Conservation (phyloP, 495 filamentous ascomycete species). For the Aspergillus nidulans region DNA sequence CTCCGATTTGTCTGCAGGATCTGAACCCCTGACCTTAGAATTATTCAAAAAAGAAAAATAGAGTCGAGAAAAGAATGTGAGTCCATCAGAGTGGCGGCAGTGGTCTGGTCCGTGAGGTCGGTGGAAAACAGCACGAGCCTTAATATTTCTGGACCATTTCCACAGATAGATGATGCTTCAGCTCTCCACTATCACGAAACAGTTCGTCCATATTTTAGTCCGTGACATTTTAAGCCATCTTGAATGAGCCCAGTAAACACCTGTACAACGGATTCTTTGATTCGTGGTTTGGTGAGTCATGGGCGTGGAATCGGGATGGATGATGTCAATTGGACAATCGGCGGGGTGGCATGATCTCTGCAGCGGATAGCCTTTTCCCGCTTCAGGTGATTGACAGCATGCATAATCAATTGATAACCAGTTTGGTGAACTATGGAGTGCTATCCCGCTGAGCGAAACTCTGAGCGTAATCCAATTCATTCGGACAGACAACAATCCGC, state of each 20-base stretch:
- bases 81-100: not conserved
- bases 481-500: not conserved
- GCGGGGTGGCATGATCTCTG: constrained; percentile 14
- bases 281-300: not conserved
- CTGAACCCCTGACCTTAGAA: not conserved
- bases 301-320: not conserved
- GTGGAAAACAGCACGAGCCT: not conserved
- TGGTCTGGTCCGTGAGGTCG: not conserved
- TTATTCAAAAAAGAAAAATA: not conserved
- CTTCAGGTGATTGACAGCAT: not conserved
- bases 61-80: not conserved
- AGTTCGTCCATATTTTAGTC: not conserved
- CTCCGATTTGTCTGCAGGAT: not conserved
- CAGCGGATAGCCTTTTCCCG: constrained; percentile 5
- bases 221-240: not conserved
- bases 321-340: constrained; percentile 1
- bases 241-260: not conserved
- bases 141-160: not conserved
- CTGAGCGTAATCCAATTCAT: not conserved
- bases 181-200: not conserved
- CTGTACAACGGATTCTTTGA: not conserved
- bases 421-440: not conserved
- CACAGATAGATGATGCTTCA: not conserved
- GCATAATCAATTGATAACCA: not conserved
- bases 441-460: not conserved